These are phyloP conservation scores for Typha latifolia DNA, from an alignment of 176 grass and related monocot genomes.

Conservation along the genomic window DNA sequence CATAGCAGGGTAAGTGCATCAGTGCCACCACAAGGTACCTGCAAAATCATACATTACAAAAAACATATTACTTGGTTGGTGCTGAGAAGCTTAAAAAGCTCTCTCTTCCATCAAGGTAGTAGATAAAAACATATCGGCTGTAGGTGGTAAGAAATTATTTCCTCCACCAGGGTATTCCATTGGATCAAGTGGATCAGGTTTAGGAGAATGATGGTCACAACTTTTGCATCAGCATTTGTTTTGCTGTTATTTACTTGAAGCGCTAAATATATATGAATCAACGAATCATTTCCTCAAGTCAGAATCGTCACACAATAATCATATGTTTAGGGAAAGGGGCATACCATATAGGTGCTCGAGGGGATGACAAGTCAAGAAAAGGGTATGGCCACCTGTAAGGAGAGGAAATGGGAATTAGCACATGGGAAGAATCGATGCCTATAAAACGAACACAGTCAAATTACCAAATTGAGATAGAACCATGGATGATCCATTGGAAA, in stretches of 20 bases:
- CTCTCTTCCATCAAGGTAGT: background rate
- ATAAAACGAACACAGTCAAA: background rate
- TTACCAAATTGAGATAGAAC: constrained; percentile 50
- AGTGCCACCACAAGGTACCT: constrained; percentile 71
- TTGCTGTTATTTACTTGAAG: no score
- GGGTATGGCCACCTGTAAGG: constrained; percentile 83
- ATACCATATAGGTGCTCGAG: constrained; percentile 67
- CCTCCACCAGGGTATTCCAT: no score
- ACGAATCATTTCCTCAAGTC: background rate
- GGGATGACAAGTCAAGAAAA: constrained; percentile 78
- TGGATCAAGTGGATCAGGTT: no score
- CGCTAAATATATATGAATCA: background rate
- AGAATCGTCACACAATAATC: background rate
- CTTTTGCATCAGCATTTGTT: no score
- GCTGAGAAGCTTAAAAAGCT: background rate
- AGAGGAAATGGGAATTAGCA: constrained; percentile 2
- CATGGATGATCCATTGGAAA: constrained; percentile 72
- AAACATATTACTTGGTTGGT: background rate
- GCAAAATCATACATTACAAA: constrained; percentile 7
- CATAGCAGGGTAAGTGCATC: constrained; percentile 88
- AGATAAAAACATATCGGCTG: no score
- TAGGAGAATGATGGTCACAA: no score
- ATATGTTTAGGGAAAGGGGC: constrained; percentile 9
- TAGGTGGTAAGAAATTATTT: no score
- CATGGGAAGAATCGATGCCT: background rate